Conservation (phyloP, 768 basidiomycete species). For the Pleurotus sapidus region DNA sequence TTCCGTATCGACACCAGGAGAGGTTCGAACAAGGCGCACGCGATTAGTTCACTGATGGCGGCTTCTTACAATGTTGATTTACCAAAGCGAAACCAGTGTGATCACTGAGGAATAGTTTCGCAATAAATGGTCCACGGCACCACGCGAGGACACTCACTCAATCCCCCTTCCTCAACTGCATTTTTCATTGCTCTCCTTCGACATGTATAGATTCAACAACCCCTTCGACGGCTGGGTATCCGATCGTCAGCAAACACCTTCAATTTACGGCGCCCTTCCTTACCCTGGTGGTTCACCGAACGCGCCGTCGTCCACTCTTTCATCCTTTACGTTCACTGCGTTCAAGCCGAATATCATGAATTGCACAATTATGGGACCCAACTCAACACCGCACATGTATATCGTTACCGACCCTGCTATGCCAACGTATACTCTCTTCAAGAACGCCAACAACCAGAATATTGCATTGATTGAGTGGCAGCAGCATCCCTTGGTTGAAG, state of each 20-base stretch:
- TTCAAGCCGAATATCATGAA: conserved; percentile 39
- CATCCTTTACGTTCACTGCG: conserved; percentile 39
- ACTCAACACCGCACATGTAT: conserved; percentile 33
- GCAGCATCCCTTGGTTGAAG: conserved; percentile 30
- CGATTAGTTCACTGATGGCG: background rate
- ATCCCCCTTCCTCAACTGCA: background rate
- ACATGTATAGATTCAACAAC: background rate
- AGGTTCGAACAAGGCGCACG: background rate
- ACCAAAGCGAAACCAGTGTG: conserved; percentile 1
- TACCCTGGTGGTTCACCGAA: conserved; percentile 1
- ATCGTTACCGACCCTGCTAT: conserved; percentile 32
- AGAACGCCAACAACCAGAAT: conserved; percentile 30
- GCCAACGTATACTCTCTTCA: conserved; percentile 35
- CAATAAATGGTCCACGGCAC: conserved; percentile 3
- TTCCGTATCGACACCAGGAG: background rate
- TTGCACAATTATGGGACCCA: conserved; percentile 39
- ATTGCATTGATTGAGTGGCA: conserved; percentile 44
- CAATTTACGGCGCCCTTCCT: conserved; percentile 10
- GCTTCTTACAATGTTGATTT: background rate
- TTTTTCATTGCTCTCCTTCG: background rate
- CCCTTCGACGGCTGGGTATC: conserved; percentile 6
- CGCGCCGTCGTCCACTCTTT: conserved; percentile 23
- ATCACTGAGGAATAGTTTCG: background rate
- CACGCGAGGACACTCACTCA: background rate
- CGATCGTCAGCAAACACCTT: background rate